phyloP scores from a whole-genome alignment of 192 early-diverging fungal genomes.

The Backusella parvicylindrica region DNA sequence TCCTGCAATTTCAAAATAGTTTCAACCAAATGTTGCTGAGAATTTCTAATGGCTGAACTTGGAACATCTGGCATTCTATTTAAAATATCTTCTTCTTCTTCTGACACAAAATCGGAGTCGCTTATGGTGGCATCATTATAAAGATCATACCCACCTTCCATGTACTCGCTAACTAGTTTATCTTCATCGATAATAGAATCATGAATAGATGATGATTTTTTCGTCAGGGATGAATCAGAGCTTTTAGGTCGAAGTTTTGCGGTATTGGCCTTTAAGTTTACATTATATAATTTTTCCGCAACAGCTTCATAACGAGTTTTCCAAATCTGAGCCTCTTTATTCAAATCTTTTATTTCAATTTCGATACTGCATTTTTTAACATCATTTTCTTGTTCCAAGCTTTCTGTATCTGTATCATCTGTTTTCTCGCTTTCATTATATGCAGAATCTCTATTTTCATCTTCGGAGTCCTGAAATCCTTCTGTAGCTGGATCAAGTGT shows the following conservation, averaged over 20 bases:
- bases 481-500: not conserved
- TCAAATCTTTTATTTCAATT: not conserved
- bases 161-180: not conserved
- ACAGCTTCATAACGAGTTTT: not conserved
- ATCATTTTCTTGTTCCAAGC: not conserved
- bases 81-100: not conserved
- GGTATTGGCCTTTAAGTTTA: not conserved
- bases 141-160: not conserved
- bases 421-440: not conserved
- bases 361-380: not conserved
- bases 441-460: not conserved
- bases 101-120: not conserved
- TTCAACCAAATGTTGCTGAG: not conserved
- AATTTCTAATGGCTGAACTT: not conserved
- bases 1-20: constrained; percentile 4
- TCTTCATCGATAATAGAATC: not conserved
- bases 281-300: not conserved
- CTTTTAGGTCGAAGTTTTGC: not conserved
- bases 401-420: not conserved
- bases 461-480: not conserved
- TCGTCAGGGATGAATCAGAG: not conserved
- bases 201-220: not conserved
- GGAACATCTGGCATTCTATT: not conserved
- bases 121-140: not conserved
- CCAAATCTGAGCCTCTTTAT: not conserved